A percentile compares a stretch with the other conserved stretches of the same genome.
Evolutionary conservation across 441 rosid genomes (phyloP).

Genomic region (Sinapis alba): DNA sequence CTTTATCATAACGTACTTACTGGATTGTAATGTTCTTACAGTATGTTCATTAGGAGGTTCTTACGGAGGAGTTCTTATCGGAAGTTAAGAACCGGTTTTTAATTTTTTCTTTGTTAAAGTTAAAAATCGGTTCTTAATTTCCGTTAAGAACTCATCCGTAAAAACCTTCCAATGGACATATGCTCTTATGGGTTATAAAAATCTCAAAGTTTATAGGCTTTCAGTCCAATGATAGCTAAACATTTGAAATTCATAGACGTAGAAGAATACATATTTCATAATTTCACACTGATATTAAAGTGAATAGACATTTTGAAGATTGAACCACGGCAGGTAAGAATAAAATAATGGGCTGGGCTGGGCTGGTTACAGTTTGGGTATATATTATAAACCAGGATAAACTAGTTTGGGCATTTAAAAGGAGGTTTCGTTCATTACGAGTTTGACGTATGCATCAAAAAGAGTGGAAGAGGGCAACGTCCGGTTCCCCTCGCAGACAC

Average conservation of each 20-base stretch:
- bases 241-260: not conserved
- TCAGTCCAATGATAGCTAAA: not conserved
- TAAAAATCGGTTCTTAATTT: too few relatives aligned
- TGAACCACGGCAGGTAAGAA: not conserved
- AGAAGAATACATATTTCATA: not conserved
- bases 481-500: not conserved
- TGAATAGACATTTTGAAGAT: not conserved
- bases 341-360: not conserved
- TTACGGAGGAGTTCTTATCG: too few relatives aligned
- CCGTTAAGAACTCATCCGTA: too few relatives aligned
- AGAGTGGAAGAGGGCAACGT: not conserved
- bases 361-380: not conserved
- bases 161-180: too few relatives aligned
- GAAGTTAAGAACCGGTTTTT: too few relatives aligned
- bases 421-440: not conserved
- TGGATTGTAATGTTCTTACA: not conserved
- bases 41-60: too few relatives aligned
- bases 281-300: not conserved
- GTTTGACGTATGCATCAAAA: not conserved
- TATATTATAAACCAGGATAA: not conserved
- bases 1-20: not conserved
- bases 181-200: not conserved
- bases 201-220: not conserved
- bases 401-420: not conserved
- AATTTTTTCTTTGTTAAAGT: too few relatives aligned